Evolutionary conservation across 768 basidiomycete species (phyloP).

Genomic region (Leucosporidium scottii): DNA sequence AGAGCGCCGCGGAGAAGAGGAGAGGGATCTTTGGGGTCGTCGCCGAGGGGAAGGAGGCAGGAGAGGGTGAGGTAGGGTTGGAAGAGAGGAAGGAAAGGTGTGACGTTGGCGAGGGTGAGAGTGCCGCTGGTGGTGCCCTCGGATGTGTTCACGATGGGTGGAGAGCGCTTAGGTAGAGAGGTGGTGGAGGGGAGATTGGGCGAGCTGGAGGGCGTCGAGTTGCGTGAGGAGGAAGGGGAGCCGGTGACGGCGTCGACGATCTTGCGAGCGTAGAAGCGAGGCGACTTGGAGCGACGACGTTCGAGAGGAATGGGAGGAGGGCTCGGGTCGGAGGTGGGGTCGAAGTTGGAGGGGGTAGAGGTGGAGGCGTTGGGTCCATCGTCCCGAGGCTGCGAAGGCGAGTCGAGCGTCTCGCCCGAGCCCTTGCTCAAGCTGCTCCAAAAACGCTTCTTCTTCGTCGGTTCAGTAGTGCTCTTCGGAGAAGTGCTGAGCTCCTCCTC

Average conservation of each 20-base stretch:
- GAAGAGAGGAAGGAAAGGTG: slow-evolving; percentile 29
- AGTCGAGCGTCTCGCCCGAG: neutral
- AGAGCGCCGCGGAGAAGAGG: slow-evolving; percentile 18
- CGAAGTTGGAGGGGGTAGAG: neutral
- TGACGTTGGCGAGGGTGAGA: slow-evolving; percentile 10
- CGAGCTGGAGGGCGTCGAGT: neutral
- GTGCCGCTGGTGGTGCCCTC: slow-evolving; percentile 11
- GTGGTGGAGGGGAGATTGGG: neutral
- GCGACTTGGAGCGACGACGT: neutral
- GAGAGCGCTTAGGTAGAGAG: neutral
- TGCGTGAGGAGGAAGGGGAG: neutral
- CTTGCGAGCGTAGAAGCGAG: neutral
- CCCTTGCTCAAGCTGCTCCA: neutral
- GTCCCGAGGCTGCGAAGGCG: neutral
- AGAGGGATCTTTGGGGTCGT: slow-evolving; percentile 14
- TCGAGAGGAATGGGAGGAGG: neutral
- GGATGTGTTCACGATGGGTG: neutral
- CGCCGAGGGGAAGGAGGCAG: slow-evolving; percentile 6
- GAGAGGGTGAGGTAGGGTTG: slow-evolving; percentile 26
- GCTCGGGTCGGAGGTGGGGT: neutral
- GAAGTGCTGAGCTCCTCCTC: no score
- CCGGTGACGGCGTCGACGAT: slow-evolving; percentile 2
- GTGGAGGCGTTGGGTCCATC: neutral
- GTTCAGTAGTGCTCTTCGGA: no score
- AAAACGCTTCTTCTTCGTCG: neutral